phyloP scores from a whole-genome alignment of 192 early-diverging fungal species.

The Gamsiella multidivaricata region DNA sequence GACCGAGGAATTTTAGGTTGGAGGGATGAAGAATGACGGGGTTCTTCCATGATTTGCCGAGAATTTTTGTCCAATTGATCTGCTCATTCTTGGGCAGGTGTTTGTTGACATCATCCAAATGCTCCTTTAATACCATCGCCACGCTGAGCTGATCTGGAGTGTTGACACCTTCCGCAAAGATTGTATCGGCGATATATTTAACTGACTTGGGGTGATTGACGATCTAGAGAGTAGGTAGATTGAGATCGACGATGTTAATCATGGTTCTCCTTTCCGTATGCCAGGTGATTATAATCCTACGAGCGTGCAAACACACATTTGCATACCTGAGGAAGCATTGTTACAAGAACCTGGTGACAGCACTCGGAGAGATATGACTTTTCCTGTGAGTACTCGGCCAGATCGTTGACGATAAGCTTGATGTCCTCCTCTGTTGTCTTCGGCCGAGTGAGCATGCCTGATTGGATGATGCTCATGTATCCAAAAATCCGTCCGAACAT shows the following conservation, averaged over 20 bases:
- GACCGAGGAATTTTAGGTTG: slow-evolving; percentile 44
- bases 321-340: slow-evolving; percentile 64
- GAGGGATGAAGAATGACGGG: slow-evolving; percentile 42
- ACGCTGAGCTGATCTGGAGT: slow-evolving; percentile 67
- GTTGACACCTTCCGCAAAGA: slow-evolving; percentile 56
- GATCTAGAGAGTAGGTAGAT: slow-evolving; percentile 38
- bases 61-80: slow-evolving; percentile 41
- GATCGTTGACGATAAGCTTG: slow-evolving; percentile 71
- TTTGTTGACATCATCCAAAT: slow-evolving; percentile 45
- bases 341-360: slow-evolving; percentile 77
- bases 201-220: slow-evolving; percentile 41
- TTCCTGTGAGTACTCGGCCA: slow-evolving; percentile 73
- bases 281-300: too few species aligned
- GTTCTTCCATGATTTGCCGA: slow-evolving; percentile 55
- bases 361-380: slow-evolving; percentile 88
- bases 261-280: too few species aligned
- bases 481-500: slow-evolving; percentile 95
- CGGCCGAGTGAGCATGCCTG: slow-evolving; percentile 75
- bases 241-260: too few species aligned
- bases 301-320: too few species aligned
- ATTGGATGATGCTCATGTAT: slow-evolving; percentile 80
- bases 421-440: slow-evolving; percentile 77
- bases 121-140: slow-evolving; percentile 57
- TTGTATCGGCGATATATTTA: slow-evolving; percentile 55
- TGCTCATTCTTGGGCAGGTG: slow-evolving; percentile 35